Conservation (phyloP, 257 asterid species). For the Echium plantagineum region DNA sequence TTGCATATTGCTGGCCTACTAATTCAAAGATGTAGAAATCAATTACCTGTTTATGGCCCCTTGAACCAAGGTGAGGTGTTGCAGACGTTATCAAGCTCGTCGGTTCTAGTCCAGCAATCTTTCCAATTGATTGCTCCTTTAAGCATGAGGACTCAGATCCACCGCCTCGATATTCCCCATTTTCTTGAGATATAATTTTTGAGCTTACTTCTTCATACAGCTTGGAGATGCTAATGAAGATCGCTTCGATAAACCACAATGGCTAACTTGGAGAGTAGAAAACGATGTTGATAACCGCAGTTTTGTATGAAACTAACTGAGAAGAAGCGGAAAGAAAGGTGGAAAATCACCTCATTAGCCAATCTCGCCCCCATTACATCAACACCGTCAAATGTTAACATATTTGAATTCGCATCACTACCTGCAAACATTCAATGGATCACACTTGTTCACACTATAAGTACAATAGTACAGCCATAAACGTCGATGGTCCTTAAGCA, state of each 20-base stretch:
- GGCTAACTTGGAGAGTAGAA: too few species aligned
- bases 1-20: too few species aligned
- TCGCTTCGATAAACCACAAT: too few species aligned
- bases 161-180: conserved; percentile 20
- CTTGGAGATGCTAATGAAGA: conserved; percentile 24
- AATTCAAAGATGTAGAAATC: not conserved
- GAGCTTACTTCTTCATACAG: conserved; percentile 43
- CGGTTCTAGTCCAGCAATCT: conserved; percentile 81
- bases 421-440: conserved; percentile 38
- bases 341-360: conserved; percentile 70
- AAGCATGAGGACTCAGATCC: conserved; percentile 15
- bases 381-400: conserved; percentile 76
- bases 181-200: conserved; percentile 23
- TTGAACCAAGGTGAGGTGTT: conserved; percentile 85
- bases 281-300: not conserved
- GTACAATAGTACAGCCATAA: not conserved
- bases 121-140: conserved; percentile 27
- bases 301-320: not conserved
- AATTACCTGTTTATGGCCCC: conserved; percentile 84
- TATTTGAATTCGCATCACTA: conserved; percentile 59
- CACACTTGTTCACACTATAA: not conserved
- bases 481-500: too few species aligned
- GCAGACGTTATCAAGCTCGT: conserved; percentile 73
- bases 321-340: not conserved
- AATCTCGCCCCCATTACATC: conserved; percentile 84